Evolutionary conservation across 2,329 filamentous ascomycete genomes (phyloP).

Genomic region (Hypomyces rosellus): DNA sequence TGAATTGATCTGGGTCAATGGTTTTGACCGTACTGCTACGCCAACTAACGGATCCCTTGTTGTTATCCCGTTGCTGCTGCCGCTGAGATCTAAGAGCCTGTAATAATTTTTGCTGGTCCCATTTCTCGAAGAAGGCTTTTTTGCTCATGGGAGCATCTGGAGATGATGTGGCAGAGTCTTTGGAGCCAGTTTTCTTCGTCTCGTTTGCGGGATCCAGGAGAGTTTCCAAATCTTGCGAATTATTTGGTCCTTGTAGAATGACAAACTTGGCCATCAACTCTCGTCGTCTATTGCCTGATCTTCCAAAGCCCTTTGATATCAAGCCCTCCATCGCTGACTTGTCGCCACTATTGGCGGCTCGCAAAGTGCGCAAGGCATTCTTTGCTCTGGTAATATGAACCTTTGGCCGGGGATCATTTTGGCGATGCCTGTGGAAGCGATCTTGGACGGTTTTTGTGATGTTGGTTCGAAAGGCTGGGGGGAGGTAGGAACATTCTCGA

Average conservation of each 20-base stretch:
- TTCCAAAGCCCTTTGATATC: conserved; percentile 45
- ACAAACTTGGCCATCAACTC: conserved; percentile 38
- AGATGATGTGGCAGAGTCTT: background rate
- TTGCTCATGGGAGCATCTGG: conserved; percentile 8
- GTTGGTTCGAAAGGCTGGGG: conserved; percentile 41
- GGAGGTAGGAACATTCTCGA: conserved; percentile 55
- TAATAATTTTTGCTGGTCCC: conserved; percentile 41
- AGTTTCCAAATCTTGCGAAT: conserved; percentile 36
- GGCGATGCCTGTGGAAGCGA: conserved; percentile 39
- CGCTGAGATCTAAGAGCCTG: conserved; percentile 38
- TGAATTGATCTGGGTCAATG: conserved; percentile 26
- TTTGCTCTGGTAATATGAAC: conserved; percentile 35
- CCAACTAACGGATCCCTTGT: conserved; percentile 21
- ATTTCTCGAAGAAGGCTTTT: conserved; percentile 38
- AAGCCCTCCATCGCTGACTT: conserved; percentile 40
- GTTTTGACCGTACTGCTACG: conserved; percentile 18
- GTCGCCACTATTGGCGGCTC: conserved; percentile 49
- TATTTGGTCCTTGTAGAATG: conserved; percentile 28
- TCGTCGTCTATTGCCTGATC: conserved; percentile 45
- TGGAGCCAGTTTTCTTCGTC: background rate
- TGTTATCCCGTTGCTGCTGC: conserved; percentile 20
- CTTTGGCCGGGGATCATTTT: conserved; percentile 21
- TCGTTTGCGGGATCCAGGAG: conserved; percentile 15
- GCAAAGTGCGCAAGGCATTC: conserved; percentile 40
- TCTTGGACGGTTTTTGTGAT: conserved; percentile 36